Evolutionary conservation across 2,329 filamentous ascomycete species (phyloP).

Genomic region (Ambrosiella xylebori): DNA sequence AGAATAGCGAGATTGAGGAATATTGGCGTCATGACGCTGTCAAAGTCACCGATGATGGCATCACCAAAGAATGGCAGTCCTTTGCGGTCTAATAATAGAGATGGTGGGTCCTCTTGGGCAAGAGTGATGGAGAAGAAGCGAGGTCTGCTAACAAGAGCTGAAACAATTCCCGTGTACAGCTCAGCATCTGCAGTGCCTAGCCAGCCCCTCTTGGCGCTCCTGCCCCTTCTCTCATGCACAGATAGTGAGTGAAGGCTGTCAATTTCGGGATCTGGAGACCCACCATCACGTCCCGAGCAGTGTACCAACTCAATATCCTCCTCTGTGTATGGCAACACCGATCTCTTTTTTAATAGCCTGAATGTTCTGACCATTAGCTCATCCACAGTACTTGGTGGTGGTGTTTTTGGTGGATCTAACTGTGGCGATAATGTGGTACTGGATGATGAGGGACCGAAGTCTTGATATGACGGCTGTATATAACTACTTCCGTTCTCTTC

Average conservation of each 20-base stretch:
- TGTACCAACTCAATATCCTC: constrained; percentile 55
- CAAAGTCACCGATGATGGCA: constrained; percentile 57
- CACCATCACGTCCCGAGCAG: constrained; percentile 49
- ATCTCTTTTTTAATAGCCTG: constrained; percentile 57
- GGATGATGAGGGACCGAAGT: not conserved
- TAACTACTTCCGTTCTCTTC: constrained; percentile 42
- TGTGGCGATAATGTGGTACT: not conserved
- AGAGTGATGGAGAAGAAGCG: constrained; percentile 59
- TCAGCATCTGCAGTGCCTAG: constrained; percentile 44
- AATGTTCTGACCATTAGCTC: constrained; percentile 78
- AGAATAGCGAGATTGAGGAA: constrained; percentile 69
- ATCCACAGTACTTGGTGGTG: constrained; percentile 57
- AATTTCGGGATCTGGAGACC: constrained; percentile 12
- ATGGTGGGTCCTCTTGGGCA: constrained; percentile 56
- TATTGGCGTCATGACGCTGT: constrained; percentile 63
- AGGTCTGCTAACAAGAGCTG: constrained; percentile 43
- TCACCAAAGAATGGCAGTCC: constrained; percentile 51
- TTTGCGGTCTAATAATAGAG: constrained; percentile 52
- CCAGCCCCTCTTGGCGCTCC: constrained; percentile 26
- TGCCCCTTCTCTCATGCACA: constrained; percentile 14
- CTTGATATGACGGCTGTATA: constrained; percentile 13
- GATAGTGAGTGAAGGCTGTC: constrained; percentile 18
- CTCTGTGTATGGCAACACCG: constrained; percentile 57
- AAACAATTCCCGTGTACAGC: constrained; percentile 45
- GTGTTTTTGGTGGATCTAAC: constrained; percentile 40